Percentiles rank a stretch among this genome's conserved stretches.
phyloP scores from a whole-genome alignment of 192 early-diverging fungal genomes.

The Dissophora ornata region DNA sequence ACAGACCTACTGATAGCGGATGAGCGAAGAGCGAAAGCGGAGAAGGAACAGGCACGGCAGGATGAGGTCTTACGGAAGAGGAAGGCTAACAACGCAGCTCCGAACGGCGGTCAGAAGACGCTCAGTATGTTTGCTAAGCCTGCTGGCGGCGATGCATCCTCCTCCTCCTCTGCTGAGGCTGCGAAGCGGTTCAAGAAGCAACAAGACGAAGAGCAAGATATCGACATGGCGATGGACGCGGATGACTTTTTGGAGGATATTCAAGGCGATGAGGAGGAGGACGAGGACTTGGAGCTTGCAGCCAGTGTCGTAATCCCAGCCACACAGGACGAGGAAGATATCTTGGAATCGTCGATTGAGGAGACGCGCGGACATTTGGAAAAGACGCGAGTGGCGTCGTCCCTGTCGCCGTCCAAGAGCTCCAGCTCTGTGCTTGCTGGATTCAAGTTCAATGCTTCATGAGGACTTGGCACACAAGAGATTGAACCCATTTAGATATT shows the following conservation, averaged over 20 bases:
- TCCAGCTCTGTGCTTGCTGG: constrained; percentile 34
- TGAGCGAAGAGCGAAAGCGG: constrained; percentile 25
- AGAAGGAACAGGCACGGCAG: constrained; percentile 13
- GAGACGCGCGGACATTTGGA: constrained; percentile 38
- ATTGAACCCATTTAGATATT: too few relatives aligned
- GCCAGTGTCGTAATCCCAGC: constrained; percentile 21
- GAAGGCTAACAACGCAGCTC: constrained; percentile 29
- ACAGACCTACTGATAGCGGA: constrained; percentile 36
- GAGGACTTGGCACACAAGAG: background rate
- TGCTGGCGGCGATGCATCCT: background rate
- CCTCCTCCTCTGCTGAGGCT: background rate
- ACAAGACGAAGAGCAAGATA: constrained; percentile 1
- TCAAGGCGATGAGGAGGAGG: constrained; percentile 1
- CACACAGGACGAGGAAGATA: constrained; percentile 25
- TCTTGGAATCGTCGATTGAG: constrained; percentile 31
- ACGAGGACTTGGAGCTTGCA: constrained; percentile 11
- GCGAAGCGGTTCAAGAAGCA: constrained; percentile 46
- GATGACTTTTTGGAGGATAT: constrained; percentile 45
- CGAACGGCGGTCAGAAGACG: constrained; percentile 28
- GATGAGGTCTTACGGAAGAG: constrained; percentile 35
- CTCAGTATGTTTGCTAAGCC: constrained; percentile 37
- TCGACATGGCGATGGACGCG: constrained; percentile 36
- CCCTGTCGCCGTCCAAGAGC: constrained; percentile 12
- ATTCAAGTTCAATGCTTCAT: constrained; percentile 39
- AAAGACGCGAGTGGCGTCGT: constrained; percentile 31